Evolutionary conservation across 2,329 filamentous ascomycete species (phyloP), one percentile per base, ranked within the genome.

Genomic region (Ceratocystis harringtonii): DNA sequence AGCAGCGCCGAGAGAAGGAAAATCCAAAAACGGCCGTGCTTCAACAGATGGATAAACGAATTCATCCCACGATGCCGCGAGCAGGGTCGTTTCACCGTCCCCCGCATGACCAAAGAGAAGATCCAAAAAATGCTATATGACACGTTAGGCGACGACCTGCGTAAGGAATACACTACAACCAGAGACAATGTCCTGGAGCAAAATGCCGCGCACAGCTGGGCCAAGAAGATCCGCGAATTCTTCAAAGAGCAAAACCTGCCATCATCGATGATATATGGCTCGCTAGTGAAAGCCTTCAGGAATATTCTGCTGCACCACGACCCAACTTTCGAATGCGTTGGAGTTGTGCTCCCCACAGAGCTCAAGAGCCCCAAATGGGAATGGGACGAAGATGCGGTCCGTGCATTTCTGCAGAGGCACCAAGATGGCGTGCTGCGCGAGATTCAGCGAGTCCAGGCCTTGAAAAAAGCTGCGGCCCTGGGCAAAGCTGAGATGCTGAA

Each of bases 21-120:
- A 78, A 25, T 79, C 84, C 1, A 77, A 84, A 74, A 72, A 69
- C 79, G 88, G 0, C 78, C 79, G 0, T 77, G 84, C 32, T 90
- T 84, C 71, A 75, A 76, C 1, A 72, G 72, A 5, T 92, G 87
- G 80, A 72, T 86, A 3, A 77, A 85, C 1, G 81, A 85, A 4
- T 90, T 83, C 68, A 73, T 87, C n/a, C 83, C 84, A 0, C 70
- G 70, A 1, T 81, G 81, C 66, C 75, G 77, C 1, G 73, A 73
- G 0, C 66, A 76, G 28, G 75, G 75, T 0, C 73, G 73, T 1
- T 78, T 76, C 65, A 61, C 70, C 0, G 62, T 68, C 25, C 70
- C 68, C 41, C 69, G 62, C 0, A 69, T 70, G 1, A 73, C 71
- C 6, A 57, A 52, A 10, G 62, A 64, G 3, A n/a, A 64, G 5